Conservation (phyloP, 1,139 yeast species). For the Scheffersomyces quercinus region DNA sequence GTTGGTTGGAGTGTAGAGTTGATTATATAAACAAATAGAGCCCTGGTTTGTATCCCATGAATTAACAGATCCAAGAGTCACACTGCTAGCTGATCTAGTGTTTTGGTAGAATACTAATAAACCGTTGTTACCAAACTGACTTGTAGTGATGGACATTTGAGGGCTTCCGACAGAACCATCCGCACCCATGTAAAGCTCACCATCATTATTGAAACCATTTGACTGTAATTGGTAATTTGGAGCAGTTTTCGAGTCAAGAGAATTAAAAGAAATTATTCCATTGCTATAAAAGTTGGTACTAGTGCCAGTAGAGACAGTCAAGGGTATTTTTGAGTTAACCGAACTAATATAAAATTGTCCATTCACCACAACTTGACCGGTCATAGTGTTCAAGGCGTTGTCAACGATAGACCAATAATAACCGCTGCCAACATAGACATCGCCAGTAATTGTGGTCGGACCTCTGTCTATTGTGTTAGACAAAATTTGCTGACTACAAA, state of each 20-base stretch:
- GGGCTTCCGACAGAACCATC: conserved; percentile 10
- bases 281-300: conserved; percentile 13
- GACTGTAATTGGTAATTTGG: conserved; percentile 8
- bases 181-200: conserved; percentile 11
- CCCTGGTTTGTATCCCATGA: conserved; percentile 16
- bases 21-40: conserved; percentile 14
- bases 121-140: conserved; percentile 15
- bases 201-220: conserved; percentile 12
- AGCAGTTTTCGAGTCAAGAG: conserved; percentile 8
- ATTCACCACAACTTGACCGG: conserved; percentile 11
- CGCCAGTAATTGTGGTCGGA: conserved; percentile 7
- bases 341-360: conserved; percentile 20
- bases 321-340: conserved; percentile 6
- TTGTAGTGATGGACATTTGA: conserved; percentile 10
- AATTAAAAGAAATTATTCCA: conserved; percentile 12
- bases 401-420: conserved; percentile 14
- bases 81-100: conserved; percentile 7
- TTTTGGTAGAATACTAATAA: conserved; percentile 10
- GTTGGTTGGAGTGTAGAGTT: conserved; percentile 11
- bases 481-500: too few relatives aligned
- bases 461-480: too few relatives aligned
- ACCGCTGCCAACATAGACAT: conserved; percentile 9
- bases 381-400: conserved; percentile 9
- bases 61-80: conserved; percentile 10
- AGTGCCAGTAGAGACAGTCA: conserved; percentile 6